Conservation (phyloP, 83 land plant genomes). For the Isoetes engelmannii region DNA sequence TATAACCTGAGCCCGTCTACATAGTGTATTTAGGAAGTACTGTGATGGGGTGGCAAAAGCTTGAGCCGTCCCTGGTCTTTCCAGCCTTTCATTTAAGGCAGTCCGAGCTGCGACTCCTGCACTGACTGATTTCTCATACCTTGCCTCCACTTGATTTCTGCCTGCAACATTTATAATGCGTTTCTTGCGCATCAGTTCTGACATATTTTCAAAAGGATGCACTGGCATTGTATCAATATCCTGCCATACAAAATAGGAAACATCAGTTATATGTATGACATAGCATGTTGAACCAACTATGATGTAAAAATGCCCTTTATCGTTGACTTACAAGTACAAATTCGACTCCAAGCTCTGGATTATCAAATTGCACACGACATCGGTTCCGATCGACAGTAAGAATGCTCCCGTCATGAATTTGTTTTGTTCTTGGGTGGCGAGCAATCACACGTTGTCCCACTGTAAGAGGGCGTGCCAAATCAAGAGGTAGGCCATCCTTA, state of each 20-base stretch:
- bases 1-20: conserved; percentile 63
- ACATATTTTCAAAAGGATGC: conserved; percentile 70
- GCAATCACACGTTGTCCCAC: conserved; percentile 94
- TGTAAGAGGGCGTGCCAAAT: conserved; percentile 78
- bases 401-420: conserved; percentile 83
- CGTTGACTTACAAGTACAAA: conserved; percentile 35
- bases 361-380: conserved; percentile 89
- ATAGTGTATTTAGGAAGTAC: conserved; percentile 37
- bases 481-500: conserved; percentile 70
- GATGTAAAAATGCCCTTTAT: background rate
- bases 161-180: conserved; percentile 25
- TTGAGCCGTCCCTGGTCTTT: conserved; percentile 25
- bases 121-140: conserved; percentile 7
- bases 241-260: conserved; percentile 35
- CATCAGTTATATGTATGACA: background rate
- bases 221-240: conserved; percentile 92
- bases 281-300: background rate
- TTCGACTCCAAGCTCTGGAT: conserved; percentile 80
- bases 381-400: conserved; percentile 68
- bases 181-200: conserved; percentile 51
- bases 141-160: conserved; percentile 18
- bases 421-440: conserved; percentile 70
- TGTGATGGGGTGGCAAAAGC: conserved; percentile 19
- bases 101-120: conserved; percentile 25
- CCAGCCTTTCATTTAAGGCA: conserved; percentile 41